Percentiles rank a stretch among this genome's conserved stretches.
These are phyloP conservation scores for Triangularia verruculosa DNA, from an alignment of 2,329 filamentous ascomycete species.

Conservation along the genomic window DNA sequence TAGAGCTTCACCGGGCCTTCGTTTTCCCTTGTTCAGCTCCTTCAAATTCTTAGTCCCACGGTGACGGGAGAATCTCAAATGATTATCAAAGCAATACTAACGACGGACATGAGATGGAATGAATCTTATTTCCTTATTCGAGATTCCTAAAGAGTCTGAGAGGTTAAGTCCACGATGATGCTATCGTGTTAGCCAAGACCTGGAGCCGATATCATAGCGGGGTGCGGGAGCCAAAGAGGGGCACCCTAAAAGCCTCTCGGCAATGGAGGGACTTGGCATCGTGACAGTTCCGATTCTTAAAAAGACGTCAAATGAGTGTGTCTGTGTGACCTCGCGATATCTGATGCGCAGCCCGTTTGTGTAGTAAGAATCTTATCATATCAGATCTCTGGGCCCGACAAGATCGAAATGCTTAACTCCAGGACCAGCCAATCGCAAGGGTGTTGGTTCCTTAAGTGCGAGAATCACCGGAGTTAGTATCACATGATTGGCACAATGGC, in stretches of 20 bases:
- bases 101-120: neutral
- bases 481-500: slow-evolving; percentile 3
- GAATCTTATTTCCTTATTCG: neutral
- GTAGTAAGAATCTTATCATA: neutral
- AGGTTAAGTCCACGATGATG: neutral
- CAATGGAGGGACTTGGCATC: neutral
- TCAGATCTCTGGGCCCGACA: neutral
- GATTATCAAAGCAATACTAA: neutral
- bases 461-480: neutral
- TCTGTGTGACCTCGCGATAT: neutral
- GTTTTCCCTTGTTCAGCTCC: neutral
- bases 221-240: neutral
- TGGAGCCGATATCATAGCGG: neutral
- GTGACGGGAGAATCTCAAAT: neutral
- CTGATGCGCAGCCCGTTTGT: too few species aligned
- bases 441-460: neutral
- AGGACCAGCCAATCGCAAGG: neutral
- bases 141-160: neutral
- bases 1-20: neutral
- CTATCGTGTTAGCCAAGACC: neutral
- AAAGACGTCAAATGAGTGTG: neutral
- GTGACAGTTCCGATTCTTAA: neutral
- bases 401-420: neutral
- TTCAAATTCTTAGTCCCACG: too few species aligned
- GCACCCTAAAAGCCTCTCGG: neutral